Conservation (phyloP, 257 asterid species). For the Anisodus tanguticus region DNA sequence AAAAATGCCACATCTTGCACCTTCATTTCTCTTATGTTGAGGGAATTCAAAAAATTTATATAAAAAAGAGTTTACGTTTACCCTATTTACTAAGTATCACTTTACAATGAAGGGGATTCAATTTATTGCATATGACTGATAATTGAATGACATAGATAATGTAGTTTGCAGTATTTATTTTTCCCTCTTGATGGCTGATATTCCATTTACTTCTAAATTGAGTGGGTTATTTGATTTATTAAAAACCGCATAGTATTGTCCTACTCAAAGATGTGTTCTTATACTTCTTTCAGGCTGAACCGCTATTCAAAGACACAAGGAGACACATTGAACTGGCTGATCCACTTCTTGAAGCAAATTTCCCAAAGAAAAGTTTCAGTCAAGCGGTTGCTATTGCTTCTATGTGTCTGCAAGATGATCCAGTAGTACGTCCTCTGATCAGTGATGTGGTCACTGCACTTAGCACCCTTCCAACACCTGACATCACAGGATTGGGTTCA, state of each 20-base stretch:
- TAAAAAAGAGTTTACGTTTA: no score
- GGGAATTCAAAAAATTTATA: no score
- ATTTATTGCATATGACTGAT: not conserved
- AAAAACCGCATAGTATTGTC: not conserved
- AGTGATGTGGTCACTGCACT: constrained; percentile 93
- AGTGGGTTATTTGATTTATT: not conserved
- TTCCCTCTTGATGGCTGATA: not conserved
- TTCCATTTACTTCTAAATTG: not conserved
- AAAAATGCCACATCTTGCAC: not conserved
- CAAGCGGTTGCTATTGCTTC: constrained; percentile 84
- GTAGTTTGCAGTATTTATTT: not conserved
- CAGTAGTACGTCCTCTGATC: constrained; percentile 61
- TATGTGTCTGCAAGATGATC: constrained; percentile 84
- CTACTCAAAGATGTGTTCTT: no score
- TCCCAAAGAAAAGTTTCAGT: constrained; percentile 65
- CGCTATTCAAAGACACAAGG: constrained; percentile 64
- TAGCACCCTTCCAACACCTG: constrained; percentile 60
- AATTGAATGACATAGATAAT: constrained; percentile 2
- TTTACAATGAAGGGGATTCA: not conserved
- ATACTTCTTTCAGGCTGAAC: constrained; percentile 56
- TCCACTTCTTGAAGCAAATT: constrained; percentile 61
- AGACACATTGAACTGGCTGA: constrained; percentile 65
- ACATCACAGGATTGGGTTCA: constrained; percentile 26
- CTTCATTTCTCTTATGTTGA: not conserved
- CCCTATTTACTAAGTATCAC: not conserved